These are phyloP conservation scores for Striga asiatica DNA, from an alignment of 257 asterid species.

Conservation along the genomic window DNA sequence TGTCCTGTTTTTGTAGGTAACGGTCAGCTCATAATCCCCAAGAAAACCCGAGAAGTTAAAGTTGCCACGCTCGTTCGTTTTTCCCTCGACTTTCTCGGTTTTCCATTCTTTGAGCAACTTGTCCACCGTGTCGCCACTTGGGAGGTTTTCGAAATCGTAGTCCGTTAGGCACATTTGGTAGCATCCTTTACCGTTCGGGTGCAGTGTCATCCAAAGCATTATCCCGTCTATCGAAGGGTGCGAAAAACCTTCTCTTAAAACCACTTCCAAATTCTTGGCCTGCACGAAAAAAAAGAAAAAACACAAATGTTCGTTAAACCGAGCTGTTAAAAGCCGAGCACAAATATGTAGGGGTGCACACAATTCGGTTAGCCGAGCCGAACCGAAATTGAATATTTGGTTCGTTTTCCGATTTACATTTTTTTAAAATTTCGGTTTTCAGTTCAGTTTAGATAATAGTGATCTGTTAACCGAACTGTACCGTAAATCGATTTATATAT, in stretches of 20 bases:
- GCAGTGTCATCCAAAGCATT: constrained; percentile 46
- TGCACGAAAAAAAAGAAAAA: constrained; percentile 13
- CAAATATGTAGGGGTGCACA: too few species aligned
- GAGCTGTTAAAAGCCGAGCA: too few species aligned
- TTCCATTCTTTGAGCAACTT: constrained; percentile 42
- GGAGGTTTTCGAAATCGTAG: constrained; percentile 27
- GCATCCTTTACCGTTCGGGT: constrained; percentile 26
- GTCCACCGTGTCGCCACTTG: constrained; percentile 42
- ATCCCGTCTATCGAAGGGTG: constrained; percentile 47
- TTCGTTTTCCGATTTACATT: too few species aligned
- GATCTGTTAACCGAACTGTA: too few species aligned
- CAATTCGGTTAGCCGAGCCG: background rate
- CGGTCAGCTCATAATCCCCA: constrained; percentile 36
- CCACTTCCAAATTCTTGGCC: constrained; percentile 42
- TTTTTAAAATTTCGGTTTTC: too few species aligned
- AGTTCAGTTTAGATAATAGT: too few species aligned
- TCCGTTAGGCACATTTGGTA: constrained; percentile 50
- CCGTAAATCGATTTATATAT: too few species aligned
- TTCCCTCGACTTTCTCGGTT: constrained; percentile 29
- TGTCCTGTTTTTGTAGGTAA: constrained; percentile 20
- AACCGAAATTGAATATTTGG: too few species aligned
- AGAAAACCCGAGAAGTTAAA: constrained; percentile 36
- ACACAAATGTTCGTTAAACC: too few species aligned
- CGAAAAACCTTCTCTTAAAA: constrained; percentile 43
- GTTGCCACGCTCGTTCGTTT: constrained; percentile 36